Percentiles rank a stretch among this genome's conserved stretches.
Evolutionary conservation across 2,329 filamentous ascomycete genomes (phyloP).

Genomic region (Diaporthe vexans): DNA sequence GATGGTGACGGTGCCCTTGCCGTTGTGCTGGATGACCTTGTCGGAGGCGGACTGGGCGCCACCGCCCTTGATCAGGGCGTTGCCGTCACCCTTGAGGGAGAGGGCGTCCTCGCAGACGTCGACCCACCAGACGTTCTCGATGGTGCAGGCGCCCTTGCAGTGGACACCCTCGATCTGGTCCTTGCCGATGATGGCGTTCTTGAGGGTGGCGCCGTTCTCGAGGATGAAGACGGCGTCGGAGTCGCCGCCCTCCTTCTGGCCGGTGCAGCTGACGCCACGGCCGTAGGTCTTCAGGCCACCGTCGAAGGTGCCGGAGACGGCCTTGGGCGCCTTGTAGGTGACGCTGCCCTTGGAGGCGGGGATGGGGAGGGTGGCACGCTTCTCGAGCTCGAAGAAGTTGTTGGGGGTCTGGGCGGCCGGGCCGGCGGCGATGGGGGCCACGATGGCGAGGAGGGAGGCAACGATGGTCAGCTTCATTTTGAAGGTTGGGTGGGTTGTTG

Average conservation of each 20-base stretch:
- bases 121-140: conserved; percentile 53
- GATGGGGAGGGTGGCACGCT: conserved; percentile 9
- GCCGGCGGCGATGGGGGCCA: conserved; percentile 29
- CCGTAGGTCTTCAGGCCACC: conserved; percentile 53
- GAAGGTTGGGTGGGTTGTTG: neutral
- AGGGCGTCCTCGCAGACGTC: conserved; percentile 53
- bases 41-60: conserved; percentile 54
- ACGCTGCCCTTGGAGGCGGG: conserved; percentile 21
- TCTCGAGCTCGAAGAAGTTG: conserved; percentile 19
- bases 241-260: conserved; percentile 45
- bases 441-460: conserved; percentile 18
- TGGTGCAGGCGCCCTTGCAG: conserved; percentile 60
- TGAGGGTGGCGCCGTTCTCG: conserved; percentile 62
- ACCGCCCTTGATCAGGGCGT: conserved; percentile 55
- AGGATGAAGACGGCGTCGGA: conserved; percentile 64
- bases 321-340: conserved; percentile 13
- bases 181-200: conserved; percentile 65
- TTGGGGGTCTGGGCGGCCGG: conserved; percentile 30
- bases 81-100: conserved; percentile 52
- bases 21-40: conserved; percentile 56
- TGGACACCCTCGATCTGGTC: conserved; percentile 64
- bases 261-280: conserved; percentile 42
- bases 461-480: conserved; percentile 35
- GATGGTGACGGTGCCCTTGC: conserved; percentile 51
- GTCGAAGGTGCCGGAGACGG: conserved; percentile 34